phyloP scores from a whole-genome alignment of 2,329 filamentous ascomycete genomes.

The Pseudonectria foliicola region DNA sequence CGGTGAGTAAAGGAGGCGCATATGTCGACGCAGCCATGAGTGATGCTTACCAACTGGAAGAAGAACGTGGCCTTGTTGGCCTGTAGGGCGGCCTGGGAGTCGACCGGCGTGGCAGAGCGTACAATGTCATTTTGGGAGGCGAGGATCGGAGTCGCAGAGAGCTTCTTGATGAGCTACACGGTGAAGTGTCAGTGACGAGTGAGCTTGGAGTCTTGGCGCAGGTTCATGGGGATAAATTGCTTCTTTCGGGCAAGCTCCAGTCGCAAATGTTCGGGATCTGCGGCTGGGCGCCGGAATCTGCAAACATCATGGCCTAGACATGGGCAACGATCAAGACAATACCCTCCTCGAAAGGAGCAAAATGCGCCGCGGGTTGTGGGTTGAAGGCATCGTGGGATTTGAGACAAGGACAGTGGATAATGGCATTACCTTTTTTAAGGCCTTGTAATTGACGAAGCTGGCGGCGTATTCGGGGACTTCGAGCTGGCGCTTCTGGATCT shows the following conservation, averaged over 20 bases:
- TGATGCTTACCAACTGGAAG: constrained; percentile 73
- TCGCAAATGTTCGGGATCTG: constrained; percentile 12
- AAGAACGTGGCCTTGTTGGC: constrained; percentile 99
- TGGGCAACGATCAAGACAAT: too few species aligned
- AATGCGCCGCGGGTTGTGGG: too few species aligned
- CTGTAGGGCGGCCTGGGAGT: constrained; percentile 84
- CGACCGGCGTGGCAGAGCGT: constrained; percentile 42
- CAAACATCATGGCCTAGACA: constrained; percentile 9
- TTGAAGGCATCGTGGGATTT: neutral
- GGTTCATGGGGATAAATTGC: constrained; percentile 8
- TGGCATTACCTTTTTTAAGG: constrained; percentile 80
- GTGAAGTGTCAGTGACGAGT: constrained; percentile 16
- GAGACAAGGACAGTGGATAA: constrained; percentile 7
- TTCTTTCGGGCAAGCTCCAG: constrained; percentile 13
- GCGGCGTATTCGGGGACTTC: constrained; percentile 99
- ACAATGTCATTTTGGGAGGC: constrained; percentile 63
- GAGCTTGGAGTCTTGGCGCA: constrained; percentile 3
- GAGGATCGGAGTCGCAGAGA: constrained; percentile 84
- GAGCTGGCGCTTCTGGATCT: constrained; percentile 97
- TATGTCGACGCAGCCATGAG: constrained; percentile 15
- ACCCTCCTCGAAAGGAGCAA: too few species aligned
- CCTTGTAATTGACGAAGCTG: constrained; percentile 99
- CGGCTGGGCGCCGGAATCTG: constrained; percentile 15
- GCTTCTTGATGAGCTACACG: constrained; percentile 88
- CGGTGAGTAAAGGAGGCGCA: constrained; percentile 32